A percentile compares a stretch with the other conserved stretches of the same genome.
phyloP scores from a whole-genome alignment of 768 basidiomycete genomes.

The Serendipita indica region DNA sequence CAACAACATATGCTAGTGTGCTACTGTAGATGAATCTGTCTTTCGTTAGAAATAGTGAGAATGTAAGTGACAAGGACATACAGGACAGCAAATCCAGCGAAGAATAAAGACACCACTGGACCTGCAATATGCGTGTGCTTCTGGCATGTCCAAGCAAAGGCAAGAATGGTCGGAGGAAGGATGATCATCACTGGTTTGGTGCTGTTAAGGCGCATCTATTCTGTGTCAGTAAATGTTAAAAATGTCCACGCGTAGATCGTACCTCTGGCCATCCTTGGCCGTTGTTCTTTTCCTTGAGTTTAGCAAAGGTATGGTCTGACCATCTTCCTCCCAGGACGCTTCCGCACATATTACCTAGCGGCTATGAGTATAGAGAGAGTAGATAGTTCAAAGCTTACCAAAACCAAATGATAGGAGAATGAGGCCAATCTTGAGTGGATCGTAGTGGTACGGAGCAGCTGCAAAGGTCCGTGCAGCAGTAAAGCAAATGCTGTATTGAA shows the following conservation, averaged over 20 bases:
- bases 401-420: conserved; percentile 61
- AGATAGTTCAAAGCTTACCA: conserved; percentile 28
- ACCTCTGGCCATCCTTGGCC: conserved; percentile 52
- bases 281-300: conserved; percentile 30
- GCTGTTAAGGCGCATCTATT: conserved; percentile 58
- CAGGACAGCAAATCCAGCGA: conserved; percentile 62
- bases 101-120: conserved; percentile 56
- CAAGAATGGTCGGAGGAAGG: conserved; percentile 43
- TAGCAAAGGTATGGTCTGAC: conserved; percentile 35
- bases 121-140: conserved; percentile 48
- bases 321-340: conserved; percentile 44
- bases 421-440: conserved; percentile 56
- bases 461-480: conserved; percentile 57
- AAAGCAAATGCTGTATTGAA: conserved; percentile 55
- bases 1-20: conserved; percentile 72
- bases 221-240: neutral
- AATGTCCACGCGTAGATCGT: conserved; percentile 10
- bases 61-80: conserved; percentile 23
- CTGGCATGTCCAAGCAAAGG: conserved; percentile 62
- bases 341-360: conserved; percentile 34
- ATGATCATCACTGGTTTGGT: conserved; percentile 42
- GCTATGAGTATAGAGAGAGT: neutral
- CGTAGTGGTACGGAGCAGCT: conserved; percentile 43
- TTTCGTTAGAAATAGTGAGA: neutral
- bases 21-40: conserved; percentile 45